Percentiles rank a stretch among this genome's conserved stretches.
Evolutionary conservation across 768 basidiomycete genomes (phyloP).

Genomic region (Leccinum sublutescens): DNA sequence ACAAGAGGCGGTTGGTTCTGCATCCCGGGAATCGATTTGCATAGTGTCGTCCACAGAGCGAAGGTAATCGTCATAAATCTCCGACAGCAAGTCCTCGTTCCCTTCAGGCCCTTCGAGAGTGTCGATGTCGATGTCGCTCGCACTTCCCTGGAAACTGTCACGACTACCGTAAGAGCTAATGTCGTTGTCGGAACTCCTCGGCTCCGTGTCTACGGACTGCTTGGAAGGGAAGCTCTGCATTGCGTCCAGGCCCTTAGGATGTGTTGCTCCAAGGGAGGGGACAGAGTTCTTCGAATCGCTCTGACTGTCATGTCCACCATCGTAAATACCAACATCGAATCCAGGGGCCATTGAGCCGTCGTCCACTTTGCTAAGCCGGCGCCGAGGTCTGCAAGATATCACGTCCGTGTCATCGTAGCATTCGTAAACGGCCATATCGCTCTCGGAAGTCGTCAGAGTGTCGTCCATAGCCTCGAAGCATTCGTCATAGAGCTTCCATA

Average conservation of each 20-base stretch:
- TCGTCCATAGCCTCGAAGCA: background rate
- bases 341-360: background rate
- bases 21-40: background rate
- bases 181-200: background rate
- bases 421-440: background rate
- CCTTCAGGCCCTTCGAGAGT: background rate
- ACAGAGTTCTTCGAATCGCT: too few relatives aligned
- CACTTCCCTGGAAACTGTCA: background rate
- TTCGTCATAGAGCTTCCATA: conserved; percentile 8
- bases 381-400: background rate
- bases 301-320: background rate
- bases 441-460: background rate
- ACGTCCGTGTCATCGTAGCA: background rate
- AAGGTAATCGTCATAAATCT: background rate
- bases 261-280: too few relatives aligned
- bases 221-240: background rate
- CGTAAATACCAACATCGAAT: background rate
- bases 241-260: too few relatives aligned
- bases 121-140: background rate
- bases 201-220: background rate
- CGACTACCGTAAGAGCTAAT: too few relatives aligned
- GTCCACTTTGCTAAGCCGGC: background rate
- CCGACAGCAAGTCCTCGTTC: background rate
- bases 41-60: too few relatives aligned
- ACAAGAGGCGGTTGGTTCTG: too few relatives aligned